Conservation (phyloP, 495 filamentous ascomycete species). For the Darksidea phi region DNA sequence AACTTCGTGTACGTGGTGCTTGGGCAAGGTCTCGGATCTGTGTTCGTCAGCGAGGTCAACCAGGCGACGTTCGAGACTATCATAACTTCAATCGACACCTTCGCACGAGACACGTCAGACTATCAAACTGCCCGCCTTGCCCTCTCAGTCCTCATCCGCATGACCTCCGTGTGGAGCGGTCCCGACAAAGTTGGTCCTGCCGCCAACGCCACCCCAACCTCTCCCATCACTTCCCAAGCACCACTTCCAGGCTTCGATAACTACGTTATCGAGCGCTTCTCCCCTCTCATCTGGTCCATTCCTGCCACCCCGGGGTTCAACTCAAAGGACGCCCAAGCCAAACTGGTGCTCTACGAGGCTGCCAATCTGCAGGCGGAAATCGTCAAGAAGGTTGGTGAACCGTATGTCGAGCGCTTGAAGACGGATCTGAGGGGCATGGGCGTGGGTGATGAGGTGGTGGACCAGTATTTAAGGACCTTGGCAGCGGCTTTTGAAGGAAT, state of each 20-base stretch:
- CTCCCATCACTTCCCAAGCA: constrained; percentile 46
- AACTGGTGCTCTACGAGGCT: constrained; percentile 80
- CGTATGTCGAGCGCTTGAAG: constrained; percentile 58
- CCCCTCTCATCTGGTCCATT: constrained; percentile 82
- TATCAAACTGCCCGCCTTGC: constrained; percentile 81
- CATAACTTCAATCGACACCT: constrained; percentile 76
- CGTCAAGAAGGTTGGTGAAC: constrained; percentile 75
- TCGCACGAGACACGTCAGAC: constrained; percentile 73
- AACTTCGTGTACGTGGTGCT: constrained; percentile 84
- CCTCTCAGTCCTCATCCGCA: constrained; percentile 72
- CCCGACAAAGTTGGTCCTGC: constrained; percentile 57
- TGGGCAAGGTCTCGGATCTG: constrained; percentile 81
- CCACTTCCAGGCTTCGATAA: constrained; percentile 86
- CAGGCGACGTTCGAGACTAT: constrained; percentile 83
- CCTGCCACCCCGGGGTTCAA: constrained; percentile 73
- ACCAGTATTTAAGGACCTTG: constrained; percentile 57
- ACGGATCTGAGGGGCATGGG: constrained; percentile 56
- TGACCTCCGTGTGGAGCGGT: constrained; percentile 82
- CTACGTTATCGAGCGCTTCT: constrained; percentile 85
- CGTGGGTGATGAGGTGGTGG: constrained; percentile 49
- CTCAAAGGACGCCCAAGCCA: constrained; percentile 78
- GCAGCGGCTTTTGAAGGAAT: constrained; percentile 38
- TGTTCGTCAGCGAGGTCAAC: constrained; percentile 84
- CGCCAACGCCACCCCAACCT: constrained; percentile 33
- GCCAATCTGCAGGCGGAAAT: constrained; percentile 81